Percentiles rank a stretch among this genome's conserved stretches.
Evolutionary conservation across 192 early-diverging fungal species (phyloP).

Genomic region (Umbelopsis sp.): DNA sequence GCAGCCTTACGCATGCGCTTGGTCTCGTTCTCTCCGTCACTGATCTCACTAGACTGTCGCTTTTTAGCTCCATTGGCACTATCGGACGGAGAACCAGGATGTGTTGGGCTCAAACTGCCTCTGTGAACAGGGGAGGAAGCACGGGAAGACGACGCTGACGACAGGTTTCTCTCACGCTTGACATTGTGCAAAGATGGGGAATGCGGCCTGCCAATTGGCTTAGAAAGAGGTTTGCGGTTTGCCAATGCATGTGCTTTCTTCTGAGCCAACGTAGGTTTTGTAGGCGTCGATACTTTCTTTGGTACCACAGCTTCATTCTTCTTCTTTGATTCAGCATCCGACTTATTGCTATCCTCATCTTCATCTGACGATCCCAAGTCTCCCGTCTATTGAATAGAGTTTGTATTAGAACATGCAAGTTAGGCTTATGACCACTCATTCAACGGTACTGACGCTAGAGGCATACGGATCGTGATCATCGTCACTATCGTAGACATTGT

Average conservation of each 20-base stretch:
- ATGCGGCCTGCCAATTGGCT: slow-evolving; percentile 37
- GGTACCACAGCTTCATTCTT: slow-evolving; percentile 3
- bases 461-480: slow-evolving; percentile 60
- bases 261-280: slow-evolving; percentile 28
- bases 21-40: slow-evolving; percentile 10
- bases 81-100: slow-evolving; percentile 3
- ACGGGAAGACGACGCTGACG: not conserved
- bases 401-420: not conserved
- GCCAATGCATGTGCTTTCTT: slow-evolving; percentile 23
- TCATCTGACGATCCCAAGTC: slow-evolving; percentile 24
- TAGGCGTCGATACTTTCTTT: slow-evolving; percentile 20
- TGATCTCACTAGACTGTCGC: not conserved
- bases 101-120: slow-evolving; percentile 6
- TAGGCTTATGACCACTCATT: slow-evolving; percentile 11
- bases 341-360: slow-evolving; percentile 15
- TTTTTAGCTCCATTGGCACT: not conserved
- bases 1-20: slow-evolving; percentile 12
- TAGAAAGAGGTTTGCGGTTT: slow-evolving; percentile 27
- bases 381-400: slow-evolving; percentile 14
- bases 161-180: slow-evolving; percentile 15
- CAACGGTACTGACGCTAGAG: slow-evolving; percentile 41
- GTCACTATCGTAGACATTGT: slow-evolving; percentile 64
- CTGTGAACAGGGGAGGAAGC: slow-evolving; percentile 10
- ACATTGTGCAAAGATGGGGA: slow-evolving; percentile 32
- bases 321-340: slow-evolving; percentile 27